Conservation (phyloP, 805 yeast genomes). For the Suhomyces emberorum region DNA sequence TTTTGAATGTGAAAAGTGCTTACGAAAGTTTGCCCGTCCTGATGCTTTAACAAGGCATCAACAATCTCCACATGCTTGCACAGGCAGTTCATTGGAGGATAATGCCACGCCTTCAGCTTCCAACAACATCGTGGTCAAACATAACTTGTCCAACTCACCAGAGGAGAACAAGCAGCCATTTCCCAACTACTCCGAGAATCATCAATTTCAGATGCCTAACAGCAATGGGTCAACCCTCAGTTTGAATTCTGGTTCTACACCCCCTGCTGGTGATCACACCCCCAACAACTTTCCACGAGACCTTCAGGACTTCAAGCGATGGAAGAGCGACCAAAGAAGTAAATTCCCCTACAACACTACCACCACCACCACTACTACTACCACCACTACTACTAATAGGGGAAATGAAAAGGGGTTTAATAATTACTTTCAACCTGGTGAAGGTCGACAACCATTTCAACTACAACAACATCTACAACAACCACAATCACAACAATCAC, state of each 20-base stretch:
- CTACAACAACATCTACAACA: no score
- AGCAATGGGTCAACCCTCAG: no score
- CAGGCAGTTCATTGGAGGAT: background rate
- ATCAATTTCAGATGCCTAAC: no score
- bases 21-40: conserved; percentile 64
- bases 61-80: conserved; percentile 42
- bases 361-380: conserved; percentile 14
- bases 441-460: background rate
- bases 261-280: conserved; percentile 2
- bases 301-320: conserved; percentile 14
- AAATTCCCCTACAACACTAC: conserved; percentile 9
- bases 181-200: no score
- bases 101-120: no score
- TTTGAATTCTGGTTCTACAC: background rate
- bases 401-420: background rate
- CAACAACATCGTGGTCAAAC: no score
- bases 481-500: no score
- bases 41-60: conserved; percentile 74
- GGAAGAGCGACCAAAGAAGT: conserved; percentile 16
- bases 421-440: background rate
- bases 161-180: no score
- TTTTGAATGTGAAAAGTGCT: conserved; percentile 57
- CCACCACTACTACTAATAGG: conserved; percentile 11
- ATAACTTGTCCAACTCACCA: no score
- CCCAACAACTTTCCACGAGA: conserved; percentile 4